These are phyloP conservation scores for Monosporozyma yasuniensis DNA, from an alignment of 805 yeast species.

Conservation along the genomic window DNA sequence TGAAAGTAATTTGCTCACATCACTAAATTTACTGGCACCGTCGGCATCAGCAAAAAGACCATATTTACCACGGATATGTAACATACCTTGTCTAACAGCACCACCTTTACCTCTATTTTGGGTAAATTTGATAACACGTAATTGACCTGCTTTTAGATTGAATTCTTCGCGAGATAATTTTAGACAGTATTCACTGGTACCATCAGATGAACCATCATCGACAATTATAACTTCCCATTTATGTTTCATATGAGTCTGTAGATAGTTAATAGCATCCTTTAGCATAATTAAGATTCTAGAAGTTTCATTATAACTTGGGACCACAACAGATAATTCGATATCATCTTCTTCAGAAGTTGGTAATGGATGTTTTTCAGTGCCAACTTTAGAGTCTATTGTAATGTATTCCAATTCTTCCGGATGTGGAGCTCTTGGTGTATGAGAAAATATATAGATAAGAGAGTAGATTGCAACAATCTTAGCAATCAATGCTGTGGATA, in stretches of 20 bases:
- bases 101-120: constrained; percentile 92
- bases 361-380: constrained; percentile 24
- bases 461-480: constrained; percentile 27
- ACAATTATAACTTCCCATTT: constrained; percentile 66
- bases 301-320: constrained; percentile 92
- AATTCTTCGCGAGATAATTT: constrained; percentile 41
- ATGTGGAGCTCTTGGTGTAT: constrained; percentile 49
- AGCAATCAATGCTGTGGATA: constrained; percentile 8
- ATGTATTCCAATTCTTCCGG: constrained; percentile 45
- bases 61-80: constrained; percentile 61
- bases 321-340: constrained; percentile 62
- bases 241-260: constrained; percentile 32
- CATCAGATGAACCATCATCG: constrained; percentile 87
- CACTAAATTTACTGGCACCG: constrained; percentile 82
- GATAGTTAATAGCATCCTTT: constrained; percentile 52
- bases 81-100: constrained; percentile 90
- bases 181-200: constrained; percentile 65
- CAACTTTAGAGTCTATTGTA: constrained; percentile 36
- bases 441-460: constrained; percentile 44
- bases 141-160: constrained; percentile 43
- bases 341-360: constrained; percentile 26
- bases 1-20: constrained; percentile 44
- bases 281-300: constrained; percentile 62
- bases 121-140: constrained; percentile 62
- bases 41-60: constrained; percentile 94